Evolutionary conservation across 495 filamentous ascomycete genomes (phyloP).

Genomic region (Penicillium silybi): DNA sequence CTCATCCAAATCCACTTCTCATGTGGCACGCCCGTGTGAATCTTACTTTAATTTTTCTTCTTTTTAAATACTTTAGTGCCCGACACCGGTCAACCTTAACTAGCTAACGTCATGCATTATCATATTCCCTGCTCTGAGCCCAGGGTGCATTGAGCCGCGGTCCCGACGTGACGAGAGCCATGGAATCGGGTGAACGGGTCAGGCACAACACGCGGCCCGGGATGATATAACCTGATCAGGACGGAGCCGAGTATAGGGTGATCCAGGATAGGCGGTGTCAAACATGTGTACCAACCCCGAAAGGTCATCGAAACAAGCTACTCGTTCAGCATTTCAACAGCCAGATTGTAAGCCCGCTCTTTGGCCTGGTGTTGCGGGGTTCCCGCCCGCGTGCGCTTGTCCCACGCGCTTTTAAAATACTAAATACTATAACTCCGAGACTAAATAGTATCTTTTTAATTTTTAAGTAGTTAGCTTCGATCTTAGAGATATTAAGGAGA

Average conservation of each 20-base stretch:
- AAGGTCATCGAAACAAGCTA: neutral
- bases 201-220: slow-evolving; percentile 14
- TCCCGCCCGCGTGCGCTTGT: slow-evolving; percentile 26
- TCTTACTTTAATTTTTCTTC: neutral
- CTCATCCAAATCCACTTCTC: slow-evolving; percentile 15
- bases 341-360: slow-evolving; percentile 35
- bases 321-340: slow-evolving; percentile 28
- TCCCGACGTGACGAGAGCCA: slow-evolving; percentile 9
- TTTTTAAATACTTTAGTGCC: neutral
- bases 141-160: neutral
- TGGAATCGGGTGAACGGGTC: slow-evolving; percentile 10
- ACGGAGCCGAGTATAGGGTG: too few species aligned
- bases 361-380: slow-evolving; percentile 28
- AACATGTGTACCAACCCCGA: neutral
- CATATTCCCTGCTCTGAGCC: neutral
- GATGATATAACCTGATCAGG: slow-evolving; percentile 12
- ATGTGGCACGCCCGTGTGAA: neutral
- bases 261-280: neutral
- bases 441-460: slow-evolving; percentile 66
- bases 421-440: slow-evolving; percentile 47
- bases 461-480: slow-evolving; percentile 75
- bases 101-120: neutral
- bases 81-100: neutral
- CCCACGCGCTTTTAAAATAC: slow-evolving; percentile 41
- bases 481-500: slow-evolving; percentile 79